Evolutionary conservation across 1,284 basidiomycete species (phyloP), one percentile per base, ranked within the genome.

Genomic region (Albatrellus sp.): DNA sequence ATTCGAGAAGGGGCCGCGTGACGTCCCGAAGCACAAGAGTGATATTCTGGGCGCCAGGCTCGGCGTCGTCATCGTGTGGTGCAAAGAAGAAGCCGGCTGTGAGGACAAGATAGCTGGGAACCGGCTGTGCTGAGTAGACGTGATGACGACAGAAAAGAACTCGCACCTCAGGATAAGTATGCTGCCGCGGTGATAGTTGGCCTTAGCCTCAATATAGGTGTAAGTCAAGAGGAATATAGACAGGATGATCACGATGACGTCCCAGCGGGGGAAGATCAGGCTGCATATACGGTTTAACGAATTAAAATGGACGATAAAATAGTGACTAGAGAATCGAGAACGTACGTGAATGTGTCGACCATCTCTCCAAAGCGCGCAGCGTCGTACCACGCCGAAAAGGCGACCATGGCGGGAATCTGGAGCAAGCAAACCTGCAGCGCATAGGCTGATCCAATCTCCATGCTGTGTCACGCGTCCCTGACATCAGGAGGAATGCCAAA

Each of bases 371-470:
- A 81, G 56, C 78, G 77, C 45, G 77, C 69, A 4, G 90, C 82
- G 51, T 81, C 79, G 61, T 94, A 96, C 75, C 89, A 89, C 1
- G 92, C 93, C 35, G 90, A 93, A 62, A 98, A 98, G 0, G 90
- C 92, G 11, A 99, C 92, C 93, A 98, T 98, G 2, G 92, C 91
- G 1, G 96, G 96, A 39, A 98, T 93, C 65, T 99, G 96, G 17
- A 99, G 75, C 46, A 98, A 70, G 62, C 96, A 98, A 14, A 98
- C 96, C 65, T 99, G 96, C 5, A 98, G 72, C 3, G 94, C 96
- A 61, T 98, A 99, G 1, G 96, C 96, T 0, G 93, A 98, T 12
- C 96, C 96, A 53, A 99, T 99, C 66, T 99, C 96, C 91, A 99
- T 96, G 64, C 91, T 96, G 51, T 13, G 13, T 5, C 12, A 11